Evolutionary conservation across 805 yeast species (phyloP).

Genomic region (Helenozyma rhizophorensis): DNA sequence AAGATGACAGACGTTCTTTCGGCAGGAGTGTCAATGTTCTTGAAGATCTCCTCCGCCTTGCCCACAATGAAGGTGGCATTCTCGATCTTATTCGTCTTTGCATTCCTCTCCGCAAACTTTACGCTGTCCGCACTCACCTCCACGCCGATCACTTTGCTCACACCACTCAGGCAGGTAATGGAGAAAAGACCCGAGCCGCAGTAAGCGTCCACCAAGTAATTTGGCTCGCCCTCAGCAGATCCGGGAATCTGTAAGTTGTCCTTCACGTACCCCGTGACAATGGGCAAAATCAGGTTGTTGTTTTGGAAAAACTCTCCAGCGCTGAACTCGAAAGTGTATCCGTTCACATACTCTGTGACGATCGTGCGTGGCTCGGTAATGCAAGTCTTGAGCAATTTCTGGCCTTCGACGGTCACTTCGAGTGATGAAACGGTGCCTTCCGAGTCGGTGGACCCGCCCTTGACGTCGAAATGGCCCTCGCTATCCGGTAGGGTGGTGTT

Average conservation of each 20-base stretch:
- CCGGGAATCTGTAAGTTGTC: conserved; percentile 51
- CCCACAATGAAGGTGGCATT: conserved; percentile 88
- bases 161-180: conserved; percentile 76
- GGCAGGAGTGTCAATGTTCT: conserved; percentile 68
- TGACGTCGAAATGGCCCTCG: conserved; percentile 18
- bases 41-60: conserved; percentile 87
- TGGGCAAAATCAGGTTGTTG: conserved; percentile 85
- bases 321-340: conserved; percentile 76
- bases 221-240: conserved; percentile 26
- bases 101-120: conserved; percentile 79
- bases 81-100: conserved; percentile 63
- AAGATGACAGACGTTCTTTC: conserved; percentile 81
- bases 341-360: conserved; percentile 72
- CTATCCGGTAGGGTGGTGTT: conserved; percentile 46
- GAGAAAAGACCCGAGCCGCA: conserved; percentile 96
- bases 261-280: conserved; percentile 76
- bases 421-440: conserved; percentile 26
- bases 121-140: conserved; percentile 92
- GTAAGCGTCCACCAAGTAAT: conserved; percentile 86
- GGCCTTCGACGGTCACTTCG: conserved; percentile 20
- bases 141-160: conserved; percentile 86
- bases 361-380: conserved; percentile 75
- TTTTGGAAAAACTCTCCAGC: conserved; percentile 96
- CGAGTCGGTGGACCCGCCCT: conserved; percentile 42
- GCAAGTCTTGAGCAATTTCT: conserved; percentile 56